phyloP scores from a whole-genome alignment of 371 early-diverging fungal species.

The Rhizopus arrhizus region DNA sequence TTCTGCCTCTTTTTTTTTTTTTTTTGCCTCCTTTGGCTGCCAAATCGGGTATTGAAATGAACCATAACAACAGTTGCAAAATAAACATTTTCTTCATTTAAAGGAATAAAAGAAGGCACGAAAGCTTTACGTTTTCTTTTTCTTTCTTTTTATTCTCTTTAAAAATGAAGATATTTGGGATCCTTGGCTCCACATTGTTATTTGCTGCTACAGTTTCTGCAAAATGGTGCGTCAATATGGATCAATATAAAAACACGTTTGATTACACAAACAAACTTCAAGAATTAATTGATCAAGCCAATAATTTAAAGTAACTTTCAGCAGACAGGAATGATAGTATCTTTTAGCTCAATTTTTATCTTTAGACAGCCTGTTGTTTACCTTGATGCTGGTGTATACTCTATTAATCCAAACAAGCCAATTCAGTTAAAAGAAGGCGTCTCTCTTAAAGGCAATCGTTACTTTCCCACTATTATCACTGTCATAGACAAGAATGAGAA shows the following conservation, averaged over 20 bases:
- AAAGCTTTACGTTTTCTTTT: not conserved
- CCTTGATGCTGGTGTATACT: slow-evolving; percentile 32
- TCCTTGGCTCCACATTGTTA: slow-evolving; percentile 5
- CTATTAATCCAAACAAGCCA: slow-evolving; percentile 21
- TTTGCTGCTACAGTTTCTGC: slow-evolving; percentile 4
- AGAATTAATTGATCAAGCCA: slow-evolving; percentile 38
- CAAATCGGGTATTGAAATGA: not conserved
- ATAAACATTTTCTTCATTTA: not conserved
- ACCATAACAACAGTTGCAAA: not conserved
- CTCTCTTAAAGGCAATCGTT: slow-evolving; percentile 18
- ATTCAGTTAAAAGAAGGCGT: slow-evolving; percentile 25
- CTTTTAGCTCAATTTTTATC: not conserved
- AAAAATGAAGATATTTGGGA: slow-evolving; percentile 16
- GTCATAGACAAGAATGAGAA: slow-evolving; percentile 9
- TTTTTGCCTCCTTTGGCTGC: not conserved
- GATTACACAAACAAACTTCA: slow-evolving; percentile 28
- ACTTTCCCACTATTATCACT: slow-evolving; percentile 22
- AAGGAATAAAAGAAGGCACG: not conserved
- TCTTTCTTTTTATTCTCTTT: not conserved
- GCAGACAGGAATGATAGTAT: not conserved
- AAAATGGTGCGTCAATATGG: slow-evolving; percentile 15
- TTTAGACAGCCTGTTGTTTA: slow-evolving; percentile 33
- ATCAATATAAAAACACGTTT: slow-evolving; percentile 1
- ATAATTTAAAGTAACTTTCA: slow-evolving; percentile 20
- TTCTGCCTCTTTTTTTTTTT: not conserved